phyloP scores from a whole-genome alignment of 148 eudicot species.

The Chenopodium formosanum region DNA sequence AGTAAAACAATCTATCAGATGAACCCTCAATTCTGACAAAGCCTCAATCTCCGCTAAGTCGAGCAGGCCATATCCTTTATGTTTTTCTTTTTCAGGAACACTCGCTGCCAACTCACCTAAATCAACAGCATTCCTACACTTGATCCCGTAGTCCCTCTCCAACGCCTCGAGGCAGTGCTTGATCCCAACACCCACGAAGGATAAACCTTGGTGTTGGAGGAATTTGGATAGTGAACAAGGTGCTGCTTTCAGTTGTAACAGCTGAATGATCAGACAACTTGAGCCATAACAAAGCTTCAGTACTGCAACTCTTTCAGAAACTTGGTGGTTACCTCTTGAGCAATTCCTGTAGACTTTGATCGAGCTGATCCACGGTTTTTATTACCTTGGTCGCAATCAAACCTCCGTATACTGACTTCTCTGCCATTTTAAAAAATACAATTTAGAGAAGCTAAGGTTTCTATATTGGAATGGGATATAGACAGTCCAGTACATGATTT shows the following conservation, averaged over 20 bases:
- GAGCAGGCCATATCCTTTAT: slow-evolving; percentile 15
- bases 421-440: too few species aligned
- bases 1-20: not conserved
- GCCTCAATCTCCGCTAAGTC: slow-evolving; percentile 10
- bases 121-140: slow-evolving; percentile 25
- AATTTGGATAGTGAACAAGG: slow-evolving; percentile 20
- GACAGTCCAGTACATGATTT: too few species aligned
- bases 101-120: slow-evolving; percentile 20
- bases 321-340: not conserved
- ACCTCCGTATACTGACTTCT: too few species aligned
- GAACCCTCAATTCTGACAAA: too few species aligned
- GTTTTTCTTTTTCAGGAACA: not conserved
- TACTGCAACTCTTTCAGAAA: slow-evolving; percentile 12
- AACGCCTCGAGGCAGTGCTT: slow-evolving; percentile 15
- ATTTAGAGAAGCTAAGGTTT: too few species aligned
- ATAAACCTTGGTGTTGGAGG: slow-evolving; percentile 13
- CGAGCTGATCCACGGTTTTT: slow-evolving; percentile 11
- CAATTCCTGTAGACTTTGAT: slow-evolving; percentile 9
- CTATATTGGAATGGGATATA: too few species aligned
- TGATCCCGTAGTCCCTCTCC: slow-evolving; percentile 29
- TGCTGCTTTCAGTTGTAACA: not conserved
- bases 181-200: slow-evolving; percentile 30
- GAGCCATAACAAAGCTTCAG: slow-evolving; percentile 20
- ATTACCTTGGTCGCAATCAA: not conserved
- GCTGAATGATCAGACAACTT: slow-evolving; percentile 19